Evolutionary conservation across 495 filamentous ascomycete species (phyloP).

Genomic region (Hypoxylon trugodes): DNA sequence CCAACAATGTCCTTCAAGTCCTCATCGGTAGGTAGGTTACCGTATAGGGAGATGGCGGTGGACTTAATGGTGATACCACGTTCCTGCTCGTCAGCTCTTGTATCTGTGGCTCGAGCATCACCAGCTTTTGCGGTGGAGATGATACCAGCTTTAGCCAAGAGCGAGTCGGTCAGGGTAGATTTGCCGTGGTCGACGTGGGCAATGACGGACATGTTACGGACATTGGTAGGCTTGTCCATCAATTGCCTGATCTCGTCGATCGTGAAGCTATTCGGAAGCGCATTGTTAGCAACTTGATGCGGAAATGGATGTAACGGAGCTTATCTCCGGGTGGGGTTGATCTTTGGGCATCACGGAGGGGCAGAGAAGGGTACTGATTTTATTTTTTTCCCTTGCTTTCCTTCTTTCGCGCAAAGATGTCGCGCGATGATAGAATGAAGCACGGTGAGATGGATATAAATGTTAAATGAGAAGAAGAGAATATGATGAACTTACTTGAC

Average conservation of each 20-base stretch:
- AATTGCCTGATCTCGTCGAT: conserved; percentile 95
- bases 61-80: conserved; percentile 99
- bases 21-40: conserved; percentile 78
- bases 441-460: background rate
- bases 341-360: conserved; percentile 19
- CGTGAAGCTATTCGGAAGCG: conserved; percentile 80
- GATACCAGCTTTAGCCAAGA: conserved; percentile 98
- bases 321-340: conserved; percentile 58
- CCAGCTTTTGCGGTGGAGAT: conserved; percentile 98
- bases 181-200: conserved; percentile 99
- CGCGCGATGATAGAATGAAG: conserved; percentile 42
- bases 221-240: conserved; percentile 98
- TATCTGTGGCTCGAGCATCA: conserved; percentile 95
- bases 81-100: conserved; percentile 96
- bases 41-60: conserved; percentile 98
- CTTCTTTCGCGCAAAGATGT: conserved; percentile 15
- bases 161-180: conserved; percentile 98
- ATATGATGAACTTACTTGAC: conserved; percentile 82
- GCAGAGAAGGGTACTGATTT: conserved; percentile 15
- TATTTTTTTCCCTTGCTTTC: too few species aligned
- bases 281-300: conserved; percentile 46
- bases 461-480: background rate
- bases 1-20: conserved; percentile 93
- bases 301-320: conserved; percentile 37
- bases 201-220: conserved; percentile 99